Evolutionary conservation across 2,329 filamentous ascomycete species (phyloP).

Genomic region (Penicillium hordei): DNA sequence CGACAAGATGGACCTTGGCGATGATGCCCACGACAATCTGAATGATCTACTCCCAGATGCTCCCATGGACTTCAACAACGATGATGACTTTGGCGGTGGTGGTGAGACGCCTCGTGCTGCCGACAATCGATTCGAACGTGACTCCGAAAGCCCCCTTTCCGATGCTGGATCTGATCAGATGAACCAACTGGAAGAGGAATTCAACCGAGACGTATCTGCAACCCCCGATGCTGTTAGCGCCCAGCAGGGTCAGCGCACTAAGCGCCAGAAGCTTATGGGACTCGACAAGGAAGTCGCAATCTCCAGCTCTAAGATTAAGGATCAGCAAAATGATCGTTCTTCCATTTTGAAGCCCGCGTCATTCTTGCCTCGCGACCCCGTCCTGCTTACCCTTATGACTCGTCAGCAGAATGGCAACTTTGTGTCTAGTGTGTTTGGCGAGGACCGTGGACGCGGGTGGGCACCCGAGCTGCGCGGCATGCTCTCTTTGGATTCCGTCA

Average conservation of each 20-base stretch:
- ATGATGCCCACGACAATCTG: slow-evolving; percentile 53
- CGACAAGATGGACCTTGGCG: slow-evolving; percentile 37
- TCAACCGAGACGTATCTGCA: slow-evolving; percentile 19
- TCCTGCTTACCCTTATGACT: slow-evolving; percentile 82
- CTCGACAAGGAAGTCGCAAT: slow-evolving; percentile 81
- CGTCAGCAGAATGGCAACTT: slow-evolving; percentile 91
- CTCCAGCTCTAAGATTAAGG: slow-evolving; percentile 73
- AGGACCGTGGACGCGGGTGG: slow-evolving; percentile 75
- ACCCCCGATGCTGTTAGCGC: slow-evolving; percentile 53
- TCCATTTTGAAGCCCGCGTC: slow-evolving; percentile 80
- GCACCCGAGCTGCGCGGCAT: slow-evolving; percentile 91
- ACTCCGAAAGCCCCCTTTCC: slow-evolving; percentile 69
- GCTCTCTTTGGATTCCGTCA: slow-evolving; percentile 79
- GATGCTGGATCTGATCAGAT: slow-evolving; percentile 66
- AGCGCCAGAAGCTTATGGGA: slow-evolving; percentile 77
- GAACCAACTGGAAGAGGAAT: slow-evolving; percentile 52
- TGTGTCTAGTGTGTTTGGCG: slow-evolving; percentile 80
- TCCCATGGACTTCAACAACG: slow-evolving; percentile 50
- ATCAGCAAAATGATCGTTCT: slow-evolving; percentile 80
- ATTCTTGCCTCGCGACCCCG: slow-evolving; percentile 83
- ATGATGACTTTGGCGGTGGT: slow-evolving; percentile 59
- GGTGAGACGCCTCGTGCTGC: slow-evolving; percentile 51
- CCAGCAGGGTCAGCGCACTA: slow-evolving; percentile 69
- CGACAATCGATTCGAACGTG: slow-evolving; percentile 54
- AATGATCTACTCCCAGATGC: slow-evolving; percentile 60